A percentile compares a stretch with the other conserved stretches of the same genome.
Evolutionary conservation across 2,329 filamentous ascomycete species (phyloP).

Genomic region (Apiospora sp.): DNA sequence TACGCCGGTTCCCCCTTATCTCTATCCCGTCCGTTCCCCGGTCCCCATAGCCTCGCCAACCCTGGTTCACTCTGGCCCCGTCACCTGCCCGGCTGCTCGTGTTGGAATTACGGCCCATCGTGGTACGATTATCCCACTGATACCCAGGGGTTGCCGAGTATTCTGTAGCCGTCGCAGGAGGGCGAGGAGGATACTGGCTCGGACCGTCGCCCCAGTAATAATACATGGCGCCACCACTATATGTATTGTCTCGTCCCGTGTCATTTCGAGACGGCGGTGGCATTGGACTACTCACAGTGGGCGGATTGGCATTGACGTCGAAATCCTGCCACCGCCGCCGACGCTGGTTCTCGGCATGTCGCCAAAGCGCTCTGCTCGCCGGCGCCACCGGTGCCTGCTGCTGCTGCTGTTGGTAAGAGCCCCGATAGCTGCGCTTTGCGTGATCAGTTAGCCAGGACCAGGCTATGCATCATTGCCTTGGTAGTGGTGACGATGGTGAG

Average conservation of each 20-base stretch:
- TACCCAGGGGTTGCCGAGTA: neutral
- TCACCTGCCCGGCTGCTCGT: too few species aligned
- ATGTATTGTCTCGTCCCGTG: neutral
- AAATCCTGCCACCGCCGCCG: neutral
- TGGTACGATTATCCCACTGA: neutral
- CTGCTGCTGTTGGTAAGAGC: neutral
- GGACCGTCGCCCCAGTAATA: conserved; percentile 1
- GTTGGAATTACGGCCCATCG: neutral
- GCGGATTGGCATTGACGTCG: neutral
- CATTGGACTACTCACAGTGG: neutral
- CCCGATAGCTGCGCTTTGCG: neutral
- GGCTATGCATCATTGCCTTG: neutral
- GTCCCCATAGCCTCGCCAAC: neutral
- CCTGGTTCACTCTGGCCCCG: neutral
- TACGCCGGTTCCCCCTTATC: neutral
- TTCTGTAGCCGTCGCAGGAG: neutral
- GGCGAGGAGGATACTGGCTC: neutral
- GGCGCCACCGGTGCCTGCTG: neutral
- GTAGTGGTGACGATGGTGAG: neutral
- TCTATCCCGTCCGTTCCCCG: neutral
- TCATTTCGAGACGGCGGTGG: neutral
- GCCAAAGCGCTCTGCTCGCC: conserved; percentile 23
- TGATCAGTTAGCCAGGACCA: neutral
- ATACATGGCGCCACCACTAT: conserved; percentile 2
- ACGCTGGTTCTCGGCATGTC: conserved; percentile 15